These are phyloP conservation scores for Anastatica hierochuntica DNA, from an alignment of 345 rosid genomes.

Conservation along the genomic window DNA sequence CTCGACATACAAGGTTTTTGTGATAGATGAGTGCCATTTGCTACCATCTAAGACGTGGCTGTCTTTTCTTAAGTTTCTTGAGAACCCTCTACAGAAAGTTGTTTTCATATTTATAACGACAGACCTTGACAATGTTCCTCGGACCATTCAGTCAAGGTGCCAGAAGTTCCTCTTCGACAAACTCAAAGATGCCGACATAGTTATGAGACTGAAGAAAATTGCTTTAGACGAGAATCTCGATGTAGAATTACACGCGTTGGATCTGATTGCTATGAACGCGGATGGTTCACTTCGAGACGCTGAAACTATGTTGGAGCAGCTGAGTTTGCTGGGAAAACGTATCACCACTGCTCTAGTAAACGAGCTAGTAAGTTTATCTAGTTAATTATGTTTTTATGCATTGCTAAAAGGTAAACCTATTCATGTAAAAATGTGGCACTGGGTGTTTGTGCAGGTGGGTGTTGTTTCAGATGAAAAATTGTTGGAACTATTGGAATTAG, in stretches of 20 bases:
- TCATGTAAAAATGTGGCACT: neutral
- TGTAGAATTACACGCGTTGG: constrained; percentile 81
- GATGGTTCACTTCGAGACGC: constrained; percentile 99
- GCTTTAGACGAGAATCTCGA: constrained; percentile 70
- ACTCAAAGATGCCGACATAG: constrained; percentile 78
- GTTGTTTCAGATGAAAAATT: constrained; percentile 91
- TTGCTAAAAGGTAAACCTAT: too few species aligned
- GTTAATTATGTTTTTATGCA: neutral
- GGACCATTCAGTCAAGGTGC: constrained; percentile 88
- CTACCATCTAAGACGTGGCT: constrained; percentile 83
- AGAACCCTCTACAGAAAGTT: constrained; percentile 59
- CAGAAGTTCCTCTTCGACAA: constrained; percentile 88
- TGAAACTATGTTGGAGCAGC: constrained; percentile 94
- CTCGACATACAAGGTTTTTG: constrained; percentile 53
- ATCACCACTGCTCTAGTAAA: constrained; percentile 76
- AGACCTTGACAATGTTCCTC: constrained; percentile 87
- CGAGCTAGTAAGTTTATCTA: constrained; percentile 74
- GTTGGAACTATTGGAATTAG: constrained; percentile 85
- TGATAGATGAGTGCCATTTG: constrained; percentile 88
- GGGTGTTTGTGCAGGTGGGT: constrained; percentile 52
- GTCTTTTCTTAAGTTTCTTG: constrained; percentile 83
- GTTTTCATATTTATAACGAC: constrained; percentile 86
- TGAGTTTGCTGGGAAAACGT: constrained; percentile 85
- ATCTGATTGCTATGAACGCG: constrained; percentile 82
- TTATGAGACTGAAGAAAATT: constrained; percentile 53